Evolutionary conservation across 805 yeast species (phyloP), one percentile per base, ranked within the genome.

Genomic region (Candida nitratophila): DNA sequence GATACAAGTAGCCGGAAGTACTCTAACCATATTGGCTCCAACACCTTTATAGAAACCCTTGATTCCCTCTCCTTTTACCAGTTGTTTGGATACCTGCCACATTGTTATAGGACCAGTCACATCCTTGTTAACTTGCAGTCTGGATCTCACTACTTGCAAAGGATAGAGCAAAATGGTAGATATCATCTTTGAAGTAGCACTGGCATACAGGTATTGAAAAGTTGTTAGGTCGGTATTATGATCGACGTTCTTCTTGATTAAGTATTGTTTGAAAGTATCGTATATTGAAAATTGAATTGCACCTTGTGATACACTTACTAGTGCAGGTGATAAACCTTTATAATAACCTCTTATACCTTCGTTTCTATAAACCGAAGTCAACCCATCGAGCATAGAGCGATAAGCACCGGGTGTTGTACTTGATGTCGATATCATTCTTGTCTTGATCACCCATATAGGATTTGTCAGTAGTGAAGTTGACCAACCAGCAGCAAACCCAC

Each of bases 401-500:
- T 88, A 87, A 0, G 86, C 81, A 15, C 72, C 73, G 0, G 69
- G 68, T 0, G 65, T 52, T 1, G 47, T 47, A 33, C 65, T 63
- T 2, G 75, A 63, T 2, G 77, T 75, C 17, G 89, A 79, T 54
- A 90, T 71, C 51, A 91, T 83, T 48, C 98, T 71, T 0, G 99
- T 93, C 62, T 93, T 93, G 17, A 93, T 61, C 1, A 93, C 96
- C 99, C 99, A 91, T 11, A 91, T 75, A 1, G 99, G 99, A 57
- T 89, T 93, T 1, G 99, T 90, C 15, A 86, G 36, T 0, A 87
- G 44, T 1, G 95, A 76, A 0, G 96, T 87, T 5, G 80, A 55
- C 35, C 80, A 56, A 0, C 99, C 99, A 0, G 97, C 89, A 2
- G 71, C 50, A 40, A 79, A 73, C 2, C 89, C 85, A 40, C 83